Base-by-base conservation (phyloP, 2,329 filamentous ascomycete genomes). In the Pseudofabraea citricarpa region DNA sequence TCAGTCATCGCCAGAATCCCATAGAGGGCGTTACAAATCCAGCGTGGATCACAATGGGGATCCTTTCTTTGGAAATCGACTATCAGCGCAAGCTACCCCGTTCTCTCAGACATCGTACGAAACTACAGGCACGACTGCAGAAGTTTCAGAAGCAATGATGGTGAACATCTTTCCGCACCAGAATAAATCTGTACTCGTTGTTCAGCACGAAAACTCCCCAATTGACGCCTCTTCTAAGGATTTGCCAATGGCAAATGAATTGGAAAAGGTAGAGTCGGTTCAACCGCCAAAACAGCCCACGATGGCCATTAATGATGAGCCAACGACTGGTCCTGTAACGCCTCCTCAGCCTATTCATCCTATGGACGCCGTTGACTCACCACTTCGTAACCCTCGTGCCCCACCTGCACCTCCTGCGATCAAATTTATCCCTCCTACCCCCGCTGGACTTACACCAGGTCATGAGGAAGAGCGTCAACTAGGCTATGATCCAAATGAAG, bases 151-250 rank as follows among this genome's bases (percentile, higher is more conserved):
- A 62, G 80, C 80, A 24, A 64, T 75, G 56, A 77, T 76, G 29
- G 71, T 84, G 43, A 79, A 71, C 47, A 78, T 84, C 53, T 81
- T 75, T 51, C 72, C 75, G 16, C 80, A 84, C 50, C 78, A 83
- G 53, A 83, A 83, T 52, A 80, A 73, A 37, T 84, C 80, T 4
- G 64, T 84, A 9, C 59, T 82, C 32, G 71, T 83, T 62, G 74
- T 83, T 10, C 47, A 61, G 35, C 57, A 60, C 22, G 40, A 40
- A 33, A 33, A 49, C 15, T 45, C 50, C 9, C 20, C 47, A 22
- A 38, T 45, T 13, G 46, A 52, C n/a, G 44, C 40, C 18, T 41
- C 47, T 4, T 22, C 35, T 9, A 37, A 15, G 23, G 13, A 18
- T 18, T 18, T 32, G 5, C 10, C 26, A 40, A n/a, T n/a, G n/a